Evolutionary conservation across 306 rosid species (phyloP).

Genomic region (Begonia fuchsioides): DNA sequence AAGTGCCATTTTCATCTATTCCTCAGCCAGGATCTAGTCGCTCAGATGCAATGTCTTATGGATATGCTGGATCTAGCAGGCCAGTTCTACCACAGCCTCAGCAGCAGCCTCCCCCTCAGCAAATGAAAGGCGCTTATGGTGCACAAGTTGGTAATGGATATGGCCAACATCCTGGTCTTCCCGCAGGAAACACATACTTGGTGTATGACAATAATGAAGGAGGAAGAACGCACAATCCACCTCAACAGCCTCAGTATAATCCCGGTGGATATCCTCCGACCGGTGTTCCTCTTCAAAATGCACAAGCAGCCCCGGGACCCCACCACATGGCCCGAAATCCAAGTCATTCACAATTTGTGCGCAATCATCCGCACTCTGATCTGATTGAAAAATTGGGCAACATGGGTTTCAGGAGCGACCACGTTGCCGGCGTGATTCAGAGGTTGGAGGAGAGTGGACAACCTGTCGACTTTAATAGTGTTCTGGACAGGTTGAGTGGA

Average conservation of each 20-base stretch:
- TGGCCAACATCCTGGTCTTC: constrained; percentile 35
- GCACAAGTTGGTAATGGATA: constrained; percentile 46
- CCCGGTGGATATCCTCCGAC: constrained; percentile 37
- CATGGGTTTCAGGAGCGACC: constrained; percentile 93
- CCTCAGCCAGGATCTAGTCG: constrained; percentile 61
- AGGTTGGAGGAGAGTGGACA: constrained; percentile 98
- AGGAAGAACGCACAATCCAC: constrained; percentile 39
- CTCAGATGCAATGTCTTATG: constrained; percentile 48
- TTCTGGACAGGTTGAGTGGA: constrained; percentile 69
- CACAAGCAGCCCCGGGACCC: constrained; percentile 25
- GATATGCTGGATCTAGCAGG: constrained; percentile 59
- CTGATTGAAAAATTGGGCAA: constrained; percentile 56
- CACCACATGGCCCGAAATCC: constrained; percentile 38
- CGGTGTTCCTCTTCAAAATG: constrained; percentile 32
- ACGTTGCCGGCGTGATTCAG: constrained; percentile 60
- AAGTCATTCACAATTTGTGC: constrained; percentile 33
- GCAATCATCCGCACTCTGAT: constrained; percentile 69
- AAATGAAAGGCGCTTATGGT: constrained; percentile 46
- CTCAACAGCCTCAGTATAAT: constrained; percentile 34
- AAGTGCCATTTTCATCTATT: constrained; percentile 56
- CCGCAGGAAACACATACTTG: constrained; percentile 66
- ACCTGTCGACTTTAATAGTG: constrained; percentile 68
- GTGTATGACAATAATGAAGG: constrained; percentile 63
- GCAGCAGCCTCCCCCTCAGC: constrained; percentile 53
- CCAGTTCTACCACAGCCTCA: constrained; percentile 35